Base-by-base conservation (phyloP, 192 early-diverging fungal species). In the Entomortierella beljakovae region DNA sequence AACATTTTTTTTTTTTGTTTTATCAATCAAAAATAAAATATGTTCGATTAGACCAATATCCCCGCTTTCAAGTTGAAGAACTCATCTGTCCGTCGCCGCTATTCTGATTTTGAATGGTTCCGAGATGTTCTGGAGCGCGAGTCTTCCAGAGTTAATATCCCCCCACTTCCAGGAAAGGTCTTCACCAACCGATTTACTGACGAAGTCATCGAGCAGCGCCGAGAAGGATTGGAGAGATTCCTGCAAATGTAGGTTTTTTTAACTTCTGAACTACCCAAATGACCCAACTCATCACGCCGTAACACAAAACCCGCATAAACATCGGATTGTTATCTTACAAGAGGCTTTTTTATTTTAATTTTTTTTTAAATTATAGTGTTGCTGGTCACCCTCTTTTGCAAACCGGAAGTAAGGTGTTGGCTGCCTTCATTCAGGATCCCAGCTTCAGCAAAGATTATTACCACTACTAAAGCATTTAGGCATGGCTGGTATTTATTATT, bases 41-140 rank as follows among this genome's bases (percentile, higher is more conserved):
- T 13, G 15, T 46, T 46, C 15, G n/a, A 33, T 13, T 80, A 94
- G 91, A 98, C 96, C 33, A 99, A 98, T 80, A 96, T 99, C 53
- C 98, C 98, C 7, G 92, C 92, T 6, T 99, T 98, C 90, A 98
- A 98, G 80, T 62, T 94, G 50, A 93, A 91, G 53, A 64, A 85
- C 42, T 96, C 94, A 3, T 72, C 82, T 33, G 97, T 98, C 37
- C 90, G 97, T 28, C 86, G 98, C 71, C 88, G 98, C 31, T 99
- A 98, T 84, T 94, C 92, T 76, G 98, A 99, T 67, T 99, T 99
- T 83, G 98, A 98, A 84, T 99, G 98, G 98, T 95, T 98, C 84
- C 85, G 93, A 50, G 96, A 99, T 81, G 92, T 92, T 58, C 84
- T 99, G 57, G 96, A 97, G 81, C 85, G 95, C 26, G 97, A 99